Evolutionary conservation across 345 rosid species (phyloP).

Genomic region (Eucalyptus cloeziana): DNA sequence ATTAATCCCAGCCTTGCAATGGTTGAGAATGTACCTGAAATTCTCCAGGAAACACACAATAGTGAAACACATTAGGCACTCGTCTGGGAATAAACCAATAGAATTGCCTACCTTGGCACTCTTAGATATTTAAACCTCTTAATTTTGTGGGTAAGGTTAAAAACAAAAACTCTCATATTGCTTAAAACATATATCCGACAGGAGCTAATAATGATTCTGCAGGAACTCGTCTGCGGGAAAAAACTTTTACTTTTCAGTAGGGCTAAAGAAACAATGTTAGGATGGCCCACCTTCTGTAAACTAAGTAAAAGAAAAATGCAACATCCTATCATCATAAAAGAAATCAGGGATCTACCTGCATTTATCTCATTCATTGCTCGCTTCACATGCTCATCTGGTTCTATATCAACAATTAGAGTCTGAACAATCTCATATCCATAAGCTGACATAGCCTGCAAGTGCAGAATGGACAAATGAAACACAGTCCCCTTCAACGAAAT

Average conservation of each 20-base stretch:
- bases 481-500: background rate
- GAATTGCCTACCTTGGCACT: background rate
- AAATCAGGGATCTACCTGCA: conserved; percentile 27
- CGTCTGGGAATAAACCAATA: background rate
- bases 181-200: background rate
- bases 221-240: background rate
- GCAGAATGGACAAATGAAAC: background rate
- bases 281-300: background rate
- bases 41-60: background rate
- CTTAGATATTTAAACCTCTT: background rate
- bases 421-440: conserved; percentile 74
- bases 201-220: background rate
- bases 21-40: background rate
- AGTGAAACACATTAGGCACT: background rate
- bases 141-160: background rate
- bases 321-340: background rate
- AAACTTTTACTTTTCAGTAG: background rate
- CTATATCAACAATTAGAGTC: conserved; percentile 66
- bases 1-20: background rate
- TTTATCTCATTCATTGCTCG: conserved; percentile 77
- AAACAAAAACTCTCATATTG: background rate
- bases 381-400: conserved; percentile 72
- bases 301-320: background rate
- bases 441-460: conserved; percentile 58
- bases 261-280: background rate